Base-by-base conservation (phyloP, 1,284 basidiomycete species). In the Leccinum subspadiceum region DNA sequence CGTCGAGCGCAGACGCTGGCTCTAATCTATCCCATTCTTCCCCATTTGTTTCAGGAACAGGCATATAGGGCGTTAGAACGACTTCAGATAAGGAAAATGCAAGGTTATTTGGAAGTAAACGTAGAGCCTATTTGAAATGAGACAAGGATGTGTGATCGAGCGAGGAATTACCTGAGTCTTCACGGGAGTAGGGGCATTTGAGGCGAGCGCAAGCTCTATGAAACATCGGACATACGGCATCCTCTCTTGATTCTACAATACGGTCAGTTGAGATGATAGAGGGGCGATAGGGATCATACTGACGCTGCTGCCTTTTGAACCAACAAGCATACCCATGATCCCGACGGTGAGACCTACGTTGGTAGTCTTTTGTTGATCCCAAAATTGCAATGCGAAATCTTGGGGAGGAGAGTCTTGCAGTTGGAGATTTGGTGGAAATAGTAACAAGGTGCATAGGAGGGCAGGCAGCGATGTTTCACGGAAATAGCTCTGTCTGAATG, bases 381-480 rank as follows among this genome's bases (percentile, higher is more conserved):
- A 99, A 71, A 95, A 94, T 73, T 99, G 97, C 39, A 98, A 79
- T 1, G 95, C 90, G 75, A 98, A 99, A 61, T 93, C 90, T 73
- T 98, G 93, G 3, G 96, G 93, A 2, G 90, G 85, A 6, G 81
- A 75, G 48, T 86, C 82, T 56, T 90, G 83, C 17, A 84, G 74
- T 10, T 84, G 79, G 0, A 93, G 77, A 10, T 84, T 82, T 2
- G 89, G 81, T 1, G 96, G 95, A 73, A 94, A 96, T 65, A 93
- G 87, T 26, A 99, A 84, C 20, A 98, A 83, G 1, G 93, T 84
- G 12, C 89, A 92, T 8, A 98, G 79, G 10, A 89, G 77, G 0
- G 92, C 84, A 55, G 96, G 93, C 50, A 96, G 84, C 7, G 90
- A 81, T 1, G 94, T 93, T 77, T 97, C 96, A 60, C 94, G 89